Conservation (phyloP, 2,329 filamentous ascomycete species). For the Aureobasidium sp. region DNA sequence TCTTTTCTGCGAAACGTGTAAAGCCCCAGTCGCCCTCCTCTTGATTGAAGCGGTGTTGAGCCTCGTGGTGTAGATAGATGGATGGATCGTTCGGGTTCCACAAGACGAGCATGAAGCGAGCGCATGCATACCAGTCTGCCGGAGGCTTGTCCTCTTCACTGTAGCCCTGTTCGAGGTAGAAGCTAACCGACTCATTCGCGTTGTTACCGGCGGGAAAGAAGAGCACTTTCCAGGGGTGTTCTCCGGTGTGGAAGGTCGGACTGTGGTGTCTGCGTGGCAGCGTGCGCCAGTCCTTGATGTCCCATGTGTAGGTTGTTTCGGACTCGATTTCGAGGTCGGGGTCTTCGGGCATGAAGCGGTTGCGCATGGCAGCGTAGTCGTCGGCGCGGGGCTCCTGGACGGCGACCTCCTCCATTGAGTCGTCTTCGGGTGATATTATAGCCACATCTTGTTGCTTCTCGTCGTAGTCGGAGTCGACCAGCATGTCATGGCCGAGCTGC, state of each 20-base stretch:
- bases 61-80: constrained; percentile 63
- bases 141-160: constrained; percentile 58
- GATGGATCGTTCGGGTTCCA: constrained; percentile 93
- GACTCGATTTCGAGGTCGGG: constrained; percentile 73
- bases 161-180: constrained; percentile 94
- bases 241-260: constrained; percentile 76
- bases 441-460: constrained; percentile 49
- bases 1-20: constrained; percentile 85
- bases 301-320: constrained; percentile 74
- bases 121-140: constrained; percentile 92
- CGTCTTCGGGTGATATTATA: constrained; percentile 53
- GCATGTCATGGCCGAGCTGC: constrained; percentile 54
- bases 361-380: constrained; percentile 74
- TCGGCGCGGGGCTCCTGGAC: constrained; percentile 43
- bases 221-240: constrained; percentile 86
- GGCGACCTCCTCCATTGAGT: constrained; percentile 42
- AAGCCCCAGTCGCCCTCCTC: constrained; percentile 99
- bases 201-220: constrained; percentile 96
- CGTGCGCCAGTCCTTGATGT: constrained; percentile 72
- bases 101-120: constrained; percentile 87
- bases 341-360: constrained; percentile 63
- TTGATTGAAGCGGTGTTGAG: constrained; percentile 92
- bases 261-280: constrained; percentile 76
- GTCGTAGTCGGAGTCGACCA: constrained; percentile 54
- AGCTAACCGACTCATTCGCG: constrained; percentile 73